phyloP scores from a whole-genome alignment of 495 filamentous ascomycete genomes.

The Penicillium paradoxum region DNA sequence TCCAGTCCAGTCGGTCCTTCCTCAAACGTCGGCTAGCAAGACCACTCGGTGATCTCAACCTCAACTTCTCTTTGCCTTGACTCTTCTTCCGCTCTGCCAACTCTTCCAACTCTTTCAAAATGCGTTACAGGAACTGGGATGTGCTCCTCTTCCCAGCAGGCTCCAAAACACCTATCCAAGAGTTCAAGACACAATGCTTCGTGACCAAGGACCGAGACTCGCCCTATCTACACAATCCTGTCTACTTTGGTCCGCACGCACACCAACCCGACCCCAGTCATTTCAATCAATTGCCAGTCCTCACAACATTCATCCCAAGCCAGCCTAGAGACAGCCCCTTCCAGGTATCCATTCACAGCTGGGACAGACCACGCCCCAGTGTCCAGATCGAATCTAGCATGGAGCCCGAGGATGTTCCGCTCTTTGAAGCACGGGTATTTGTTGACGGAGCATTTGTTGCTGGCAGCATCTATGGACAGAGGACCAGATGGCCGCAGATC shows the following conservation, averaged over 20 bases:
- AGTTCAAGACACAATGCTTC: conserved; percentile 82
- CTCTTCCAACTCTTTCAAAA: conserved; percentile 26
- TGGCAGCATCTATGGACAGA: conserved; percentile 50
- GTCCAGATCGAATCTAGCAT: conserved; percentile 55
- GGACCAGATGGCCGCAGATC: conserved; percentile 58
- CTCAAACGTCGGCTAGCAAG: neutral
- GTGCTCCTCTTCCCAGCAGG: conserved; percentile 70
- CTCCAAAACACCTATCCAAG: conserved; percentile 66
- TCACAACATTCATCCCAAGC: conserved; percentile 74
- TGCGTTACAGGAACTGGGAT: conserved; percentile 87
- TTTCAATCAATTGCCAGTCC: conserved; percentile 54
- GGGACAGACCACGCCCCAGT: conserved; percentile 63
- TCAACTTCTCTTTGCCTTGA: conserved; percentile 10
- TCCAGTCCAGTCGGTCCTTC: neutral
- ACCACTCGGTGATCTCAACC: neutral
- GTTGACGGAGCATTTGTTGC: conserved; percentile 64
- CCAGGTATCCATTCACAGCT: conserved; percentile 75
- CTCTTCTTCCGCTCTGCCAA: conserved; percentile 14
- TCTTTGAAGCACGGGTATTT: conserved; percentile 65
- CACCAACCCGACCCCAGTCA: conserved; percentile 29
- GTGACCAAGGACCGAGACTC: conserved; percentile 59
- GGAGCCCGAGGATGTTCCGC: conserved; percentile 54
- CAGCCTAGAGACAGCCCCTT: conserved; percentile 57
- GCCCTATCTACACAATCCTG: conserved; percentile 32
- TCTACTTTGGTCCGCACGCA: conserved; percentile 22